Evolutionary conservation across 257 asterid species (phyloP).

Genomic region (Misopates orontium): DNA sequence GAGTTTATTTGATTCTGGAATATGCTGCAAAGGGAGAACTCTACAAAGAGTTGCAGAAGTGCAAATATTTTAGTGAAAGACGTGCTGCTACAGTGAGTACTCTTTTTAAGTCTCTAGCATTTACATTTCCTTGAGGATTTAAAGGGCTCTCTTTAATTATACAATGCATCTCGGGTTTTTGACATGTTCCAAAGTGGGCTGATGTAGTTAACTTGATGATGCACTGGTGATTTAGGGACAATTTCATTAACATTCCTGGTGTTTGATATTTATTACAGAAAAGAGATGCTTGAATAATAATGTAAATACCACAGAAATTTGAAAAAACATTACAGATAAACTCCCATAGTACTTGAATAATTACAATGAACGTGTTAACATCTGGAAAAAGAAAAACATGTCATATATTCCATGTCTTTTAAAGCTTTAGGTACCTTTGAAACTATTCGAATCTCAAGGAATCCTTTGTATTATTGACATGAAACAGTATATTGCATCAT

Average conservation of each 20-base stretch:
- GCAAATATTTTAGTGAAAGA: conserved; percentile 69
- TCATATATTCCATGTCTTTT: conserved; percentile 8
- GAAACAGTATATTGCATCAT: conserved; percentile 83
- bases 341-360: no score
- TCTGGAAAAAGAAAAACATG: no score
- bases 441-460: no score
- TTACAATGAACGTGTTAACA: no score
- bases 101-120: neutral
- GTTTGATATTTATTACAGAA: no score
- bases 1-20: conserved; percentile 65
- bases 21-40: conserved; percentile 78
- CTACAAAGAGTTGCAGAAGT: conserved; percentile 70
- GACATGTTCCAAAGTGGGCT: neutral
- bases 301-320: no score
- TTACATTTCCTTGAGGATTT: neutral
- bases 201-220: neutral
- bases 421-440: no score
- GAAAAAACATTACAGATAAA: no score
- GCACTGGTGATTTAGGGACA: no score
- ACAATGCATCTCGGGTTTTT: neutral
- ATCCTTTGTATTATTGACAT: conserved; percentile 22
- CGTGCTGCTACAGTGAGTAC: conserved; percentile 70
- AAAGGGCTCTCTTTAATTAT: neutral
- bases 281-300: no score
- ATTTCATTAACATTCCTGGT: no score